phyloP scores from a whole-genome alignment of 106 monocot species.

The Dendrobium nobile region DNA sequence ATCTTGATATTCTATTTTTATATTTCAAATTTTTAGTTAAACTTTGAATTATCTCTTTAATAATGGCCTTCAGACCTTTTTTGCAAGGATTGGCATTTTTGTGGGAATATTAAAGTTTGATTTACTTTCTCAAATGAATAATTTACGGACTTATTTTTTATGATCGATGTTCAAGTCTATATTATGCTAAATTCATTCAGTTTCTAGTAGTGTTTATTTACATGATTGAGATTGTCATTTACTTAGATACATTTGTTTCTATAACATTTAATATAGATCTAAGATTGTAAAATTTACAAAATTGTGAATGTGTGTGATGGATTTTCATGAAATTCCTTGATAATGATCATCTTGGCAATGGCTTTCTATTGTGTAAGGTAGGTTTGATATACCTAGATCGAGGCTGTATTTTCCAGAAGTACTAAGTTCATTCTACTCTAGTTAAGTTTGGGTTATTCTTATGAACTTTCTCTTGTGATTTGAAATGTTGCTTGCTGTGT shows the following conservation, averaged over 20 bases:
- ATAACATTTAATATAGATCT: not conserved
- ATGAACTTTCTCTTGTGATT: not conserved
- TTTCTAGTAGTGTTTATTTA: not conserved
- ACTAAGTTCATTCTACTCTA: not conserved
- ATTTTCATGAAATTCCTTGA: not conserved
- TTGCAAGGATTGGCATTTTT: not conserved
- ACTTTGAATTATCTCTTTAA: not conserved
- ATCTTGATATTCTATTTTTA: not conserved
- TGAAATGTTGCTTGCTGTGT: not conserved
- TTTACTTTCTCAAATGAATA: not conserved
- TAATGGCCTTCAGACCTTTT: not conserved
- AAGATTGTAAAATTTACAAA: not conserved
- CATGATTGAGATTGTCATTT: not conserved
- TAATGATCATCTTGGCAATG: not conserved
- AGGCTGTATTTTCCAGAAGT: not conserved
- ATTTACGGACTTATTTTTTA: not conserved
- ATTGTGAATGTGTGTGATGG: not conserved
- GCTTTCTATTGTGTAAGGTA: not conserved
- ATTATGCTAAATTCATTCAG: not conserved
- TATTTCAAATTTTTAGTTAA: too few relatives aligned
- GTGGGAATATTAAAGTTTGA: not conserved
- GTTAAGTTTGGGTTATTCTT: not conserved
- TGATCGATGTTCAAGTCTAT: not conserved
- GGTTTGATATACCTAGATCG: not conserved
- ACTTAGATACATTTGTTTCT: not conserved